Evolutionary conservation across 495 filamentous ascomycete species (phyloP).

Genomic region (Wilcoxina mikolae): DNA sequence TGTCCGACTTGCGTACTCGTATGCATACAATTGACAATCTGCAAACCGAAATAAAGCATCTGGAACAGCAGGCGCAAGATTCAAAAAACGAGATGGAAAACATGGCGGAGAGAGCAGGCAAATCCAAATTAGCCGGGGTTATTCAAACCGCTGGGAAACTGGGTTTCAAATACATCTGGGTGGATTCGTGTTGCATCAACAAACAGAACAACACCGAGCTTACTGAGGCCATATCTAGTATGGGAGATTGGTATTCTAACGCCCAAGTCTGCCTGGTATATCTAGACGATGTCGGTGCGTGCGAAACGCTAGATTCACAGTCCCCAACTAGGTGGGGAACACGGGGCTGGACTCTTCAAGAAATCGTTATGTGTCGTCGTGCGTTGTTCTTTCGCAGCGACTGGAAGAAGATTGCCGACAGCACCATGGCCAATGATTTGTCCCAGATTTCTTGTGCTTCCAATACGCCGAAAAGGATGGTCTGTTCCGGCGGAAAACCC

Average conservation of each 20-base stretch:
- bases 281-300: slow-evolving; percentile 13
- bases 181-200: slow-evolving; percentile 14
- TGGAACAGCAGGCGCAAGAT: background rate
- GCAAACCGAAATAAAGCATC: background rate
- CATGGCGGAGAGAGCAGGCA: background rate
- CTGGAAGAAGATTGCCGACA: slow-evolving; percentile 5
- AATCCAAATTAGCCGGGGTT: background rate
- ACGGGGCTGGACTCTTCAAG: slow-evolving; percentile 8
- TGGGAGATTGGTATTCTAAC: slow-evolving; percentile 30
- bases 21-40: no score
- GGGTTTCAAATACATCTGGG: background rate
- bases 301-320: background rate
- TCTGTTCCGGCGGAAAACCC: background rate
- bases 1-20: background rate
- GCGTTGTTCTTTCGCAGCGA: background rate
- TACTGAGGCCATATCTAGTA: slow-evolving; percentile 26
- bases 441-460: background rate
- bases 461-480: background rate
- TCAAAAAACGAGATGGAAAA: no score
- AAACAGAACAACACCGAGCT: slow-evolving; percentile 24
- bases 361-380: slow-evolving; percentile 5
- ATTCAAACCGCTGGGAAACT: background rate
- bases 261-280: slow-evolving; percentile 29
- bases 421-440: background rate
- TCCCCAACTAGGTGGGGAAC: slow-evolving; percentile 2